Evolutionary conservation across 805 yeast genomes (phyloP), one percentile per base, ranked within the genome.

Genomic region (Komagataella kurtzmanii): DNA sequence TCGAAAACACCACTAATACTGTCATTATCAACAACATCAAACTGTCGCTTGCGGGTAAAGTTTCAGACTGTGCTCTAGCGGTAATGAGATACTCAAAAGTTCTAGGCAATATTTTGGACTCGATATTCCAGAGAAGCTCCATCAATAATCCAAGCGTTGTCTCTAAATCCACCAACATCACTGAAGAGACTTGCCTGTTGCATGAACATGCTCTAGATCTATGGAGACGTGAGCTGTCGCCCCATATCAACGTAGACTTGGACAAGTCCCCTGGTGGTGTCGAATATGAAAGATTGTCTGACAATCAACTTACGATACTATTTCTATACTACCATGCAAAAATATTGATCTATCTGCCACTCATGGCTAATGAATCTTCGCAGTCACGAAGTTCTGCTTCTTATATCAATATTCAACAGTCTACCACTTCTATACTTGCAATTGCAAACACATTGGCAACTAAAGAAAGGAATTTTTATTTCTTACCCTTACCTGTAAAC

Each of bases 191-290:
- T 8, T 57, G 66, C 49, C 56, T 67, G 51, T 53, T 67, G 7
- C 54, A 64, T 49, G 96, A 89, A 60, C 79, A 83, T 57, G 75
- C 81, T 58, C 69, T 89, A 48, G 95, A 88, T 57, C 69, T 77
- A 49, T 89, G 97, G 97, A 72, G 87, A 58, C 68, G 81, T 18
- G 85, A 83, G 45, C 68, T 89, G 45, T 88, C 95, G 1, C 45
- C 64, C 0, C 73, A 74, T 45, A 67, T 86, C 53, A 74, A 72
- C 52, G 85, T 88, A 57, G 84, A 83, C 44, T 66, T 83, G 30
- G 87, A 82, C 54, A 30, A 14, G 8, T 30, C 40, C 3, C 75
- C 74, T 17, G 77, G 77, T 58, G 84, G 85, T 1, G 66, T 73
- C 23, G 66, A 64, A 24, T 63, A 61, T 44, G 64, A 64, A 21